Percentiles rank a stretch among this genome's conserved stretches.
Evolutionary conservation across 257 asterid genomes (phyloP).

Genomic region (Primulina tabacum): DNA sequence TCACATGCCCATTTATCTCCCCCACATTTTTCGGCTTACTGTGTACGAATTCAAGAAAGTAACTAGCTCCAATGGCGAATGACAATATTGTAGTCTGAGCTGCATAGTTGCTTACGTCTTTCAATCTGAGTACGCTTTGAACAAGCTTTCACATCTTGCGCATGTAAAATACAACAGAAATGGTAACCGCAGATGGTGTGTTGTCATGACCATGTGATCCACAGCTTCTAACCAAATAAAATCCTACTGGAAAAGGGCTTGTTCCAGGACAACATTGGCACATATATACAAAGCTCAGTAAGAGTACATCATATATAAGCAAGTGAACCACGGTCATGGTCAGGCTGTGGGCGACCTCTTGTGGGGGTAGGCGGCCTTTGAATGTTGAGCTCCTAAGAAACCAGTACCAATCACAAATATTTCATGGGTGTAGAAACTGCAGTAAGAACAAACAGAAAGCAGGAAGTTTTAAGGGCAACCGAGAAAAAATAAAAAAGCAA

Average conservation of each 20-base stretch:
- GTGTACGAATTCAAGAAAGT: constrained; percentile 26
- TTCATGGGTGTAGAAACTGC: background rate
- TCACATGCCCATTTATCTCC: constrained; percentile 18
- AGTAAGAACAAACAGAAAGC: background rate
- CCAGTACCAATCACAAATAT: constrained; percentile 13
- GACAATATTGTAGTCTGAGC: constrained; percentile 3
- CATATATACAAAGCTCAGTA: background rate
- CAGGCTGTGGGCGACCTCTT: constrained; percentile 95
- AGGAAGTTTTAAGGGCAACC: background rate
- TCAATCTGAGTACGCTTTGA: constrained; percentile 27
- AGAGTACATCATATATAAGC: constrained; percentile 59
- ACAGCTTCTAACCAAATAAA: background rate
- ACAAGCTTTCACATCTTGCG: constrained; percentile 15
- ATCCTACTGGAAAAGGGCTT: background rate
- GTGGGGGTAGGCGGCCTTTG: constrained; percentile 99
- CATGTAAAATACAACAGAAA: constrained; percentile 24
- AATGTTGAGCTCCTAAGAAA: constrained; percentile 84
- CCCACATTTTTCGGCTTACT: constrained; percentile 1
- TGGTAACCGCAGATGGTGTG: background rate
- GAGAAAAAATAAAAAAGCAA: background rate
- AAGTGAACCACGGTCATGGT: constrained; percentile 80
- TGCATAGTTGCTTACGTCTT: constrained; percentile 14
- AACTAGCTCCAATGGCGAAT: background rate
- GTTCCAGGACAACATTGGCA: constrained; percentile 6
- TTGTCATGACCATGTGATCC: background rate